These are phyloP conservation scores for Cucurbitaria berberidis DNA, from an alignment of 2,329 filamentous ascomycete genomes.

Conservation along the genomic window DNA sequence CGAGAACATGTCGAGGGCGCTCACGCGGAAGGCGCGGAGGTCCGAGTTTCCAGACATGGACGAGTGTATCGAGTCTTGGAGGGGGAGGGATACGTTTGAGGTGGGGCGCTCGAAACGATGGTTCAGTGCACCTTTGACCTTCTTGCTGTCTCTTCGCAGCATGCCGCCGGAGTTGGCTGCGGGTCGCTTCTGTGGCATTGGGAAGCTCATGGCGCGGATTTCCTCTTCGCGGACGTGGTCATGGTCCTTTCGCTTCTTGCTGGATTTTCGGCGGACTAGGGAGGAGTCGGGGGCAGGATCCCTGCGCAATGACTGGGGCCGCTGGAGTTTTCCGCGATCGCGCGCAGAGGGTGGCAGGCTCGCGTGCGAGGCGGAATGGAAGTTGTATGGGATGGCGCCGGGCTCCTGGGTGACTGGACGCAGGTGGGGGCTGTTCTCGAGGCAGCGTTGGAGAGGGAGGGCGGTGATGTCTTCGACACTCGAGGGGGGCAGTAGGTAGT, in stretches of 20 bases:
- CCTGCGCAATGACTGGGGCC: constrained; percentile 61
- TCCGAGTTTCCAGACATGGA: constrained; percentile 78
- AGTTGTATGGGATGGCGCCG: constrained; percentile 54
- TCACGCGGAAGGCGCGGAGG: constrained; percentile 78
- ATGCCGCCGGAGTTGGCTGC: constrained; percentile 65
- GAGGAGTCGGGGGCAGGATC: constrained; percentile 63
- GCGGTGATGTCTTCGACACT: constrained; percentile 57
- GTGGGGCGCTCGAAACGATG: constrained; percentile 66
- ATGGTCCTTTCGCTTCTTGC: constrained; percentile 67
- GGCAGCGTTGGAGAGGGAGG: constrained; percentile 49
- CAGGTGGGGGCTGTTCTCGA: constrained; percentile 57
- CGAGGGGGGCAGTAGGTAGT: constrained; percentile 25
- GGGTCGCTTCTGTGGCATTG: constrained; percentile 68
- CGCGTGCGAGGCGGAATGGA: constrained; percentile 47
- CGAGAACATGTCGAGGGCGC: constrained; percentile 78
- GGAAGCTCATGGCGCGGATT: constrained; percentile 81
- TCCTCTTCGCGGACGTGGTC: constrained; percentile 84
- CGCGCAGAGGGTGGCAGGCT: constrained; percentile 42
- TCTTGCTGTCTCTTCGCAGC: constrained; percentile 70
- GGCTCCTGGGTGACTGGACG: constrained; percentile 52
- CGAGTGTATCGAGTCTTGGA: constrained; percentile 76
- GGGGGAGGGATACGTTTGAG: constrained; percentile 77
- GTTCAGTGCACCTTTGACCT: constrained; percentile 63
- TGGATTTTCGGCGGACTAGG: constrained; percentile 71
- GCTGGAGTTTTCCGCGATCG: constrained; percentile 54